These are phyloP conservation scores for Berkeleyomyces rouxiae DNA, from an alignment of 2,329 filamentous ascomycete species.

Conservation along the genomic window DNA sequence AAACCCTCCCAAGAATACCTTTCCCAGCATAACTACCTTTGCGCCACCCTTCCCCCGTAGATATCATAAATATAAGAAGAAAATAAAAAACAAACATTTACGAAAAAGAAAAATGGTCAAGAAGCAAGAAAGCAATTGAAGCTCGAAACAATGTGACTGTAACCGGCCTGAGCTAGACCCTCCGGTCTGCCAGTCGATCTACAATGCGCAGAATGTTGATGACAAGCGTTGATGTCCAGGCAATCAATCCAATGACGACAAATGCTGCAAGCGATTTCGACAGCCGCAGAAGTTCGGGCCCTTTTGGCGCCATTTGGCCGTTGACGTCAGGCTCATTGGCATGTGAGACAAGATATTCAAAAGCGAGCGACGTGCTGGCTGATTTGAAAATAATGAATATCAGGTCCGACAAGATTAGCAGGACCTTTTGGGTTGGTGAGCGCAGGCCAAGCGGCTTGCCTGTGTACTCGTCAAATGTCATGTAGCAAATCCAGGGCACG, in stretches of 20 bases:
- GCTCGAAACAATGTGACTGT: not conserved
- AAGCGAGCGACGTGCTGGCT: constrained; percentile 78
- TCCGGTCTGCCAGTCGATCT: constrained; percentile 36
- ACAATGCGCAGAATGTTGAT: constrained; percentile 65
- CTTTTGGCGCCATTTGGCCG: constrained; percentile 7
- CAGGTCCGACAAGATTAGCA: constrained; percentile 77
- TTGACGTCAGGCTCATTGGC: constrained; percentile 24
- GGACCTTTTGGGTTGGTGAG: constrained; percentile 67
- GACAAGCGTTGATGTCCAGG: constrained; percentile 83
- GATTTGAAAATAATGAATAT: constrained; percentile 97
- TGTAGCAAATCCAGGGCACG: constrained; percentile 78
- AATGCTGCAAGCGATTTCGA: constrained; percentile 59
- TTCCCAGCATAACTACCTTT: no score
- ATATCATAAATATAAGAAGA: not conserved
- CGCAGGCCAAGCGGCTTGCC: constrained; percentile 82
- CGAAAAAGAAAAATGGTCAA: not conserved
- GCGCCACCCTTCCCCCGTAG: no score
- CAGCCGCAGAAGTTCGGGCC: constrained; percentile 17
- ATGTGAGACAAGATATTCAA: constrained; percentile 58
- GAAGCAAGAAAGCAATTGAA: not conserved
- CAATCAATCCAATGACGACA: constrained; percentile 62
- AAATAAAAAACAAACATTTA: not conserved
- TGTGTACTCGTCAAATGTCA: constrained; percentile 93
- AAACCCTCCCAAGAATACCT: not conserved
- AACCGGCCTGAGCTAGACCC: not conserved